phyloP scores from a whole-genome alignment of 2,329 filamentous ascomycete genomes.

The Penicillium sp. region DNA sequence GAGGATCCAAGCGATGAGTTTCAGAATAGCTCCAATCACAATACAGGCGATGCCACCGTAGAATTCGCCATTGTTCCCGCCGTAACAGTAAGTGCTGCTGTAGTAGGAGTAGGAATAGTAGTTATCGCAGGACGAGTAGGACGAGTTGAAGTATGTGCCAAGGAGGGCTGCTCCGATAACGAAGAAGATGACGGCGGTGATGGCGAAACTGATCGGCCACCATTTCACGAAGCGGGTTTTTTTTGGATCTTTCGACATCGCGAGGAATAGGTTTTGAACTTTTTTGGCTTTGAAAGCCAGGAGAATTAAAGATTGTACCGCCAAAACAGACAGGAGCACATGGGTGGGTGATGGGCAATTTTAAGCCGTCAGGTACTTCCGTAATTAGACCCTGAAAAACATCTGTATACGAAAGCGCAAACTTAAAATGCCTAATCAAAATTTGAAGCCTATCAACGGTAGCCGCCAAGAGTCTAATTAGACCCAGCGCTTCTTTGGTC shows the following conservation, averaged over 20 bases:
- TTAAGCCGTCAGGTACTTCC: constrained; percentile 30
- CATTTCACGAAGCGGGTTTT: constrained; percentile 11
- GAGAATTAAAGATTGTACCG: background rate
- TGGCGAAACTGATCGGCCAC: constrained; percentile 21
- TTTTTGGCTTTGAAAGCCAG: background rate
- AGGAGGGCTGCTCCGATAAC: constrained; percentile 19
- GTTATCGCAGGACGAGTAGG: constrained; percentile 5
- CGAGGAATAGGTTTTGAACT: background rate
- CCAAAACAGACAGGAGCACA: background rate
- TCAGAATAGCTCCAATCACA: constrained; percentile 15
- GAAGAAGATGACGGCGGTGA: constrained; percentile 17
- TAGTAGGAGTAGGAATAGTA: constrained; percentile 10
- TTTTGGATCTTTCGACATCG: background rate
- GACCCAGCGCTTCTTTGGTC: constrained; percentile 22
- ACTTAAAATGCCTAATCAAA: background rate
- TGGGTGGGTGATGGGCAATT: background rate
- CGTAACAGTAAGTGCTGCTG: constrained; percentile 3
- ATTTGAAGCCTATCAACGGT: background rate
- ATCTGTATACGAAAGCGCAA: constrained; percentile 48
- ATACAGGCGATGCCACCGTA: constrained; percentile 15
- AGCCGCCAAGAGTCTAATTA: background rate
- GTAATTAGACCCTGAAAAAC: constrained; percentile 35
- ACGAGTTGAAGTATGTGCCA: constrained; percentile 12
- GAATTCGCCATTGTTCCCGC: constrained; percentile 8
- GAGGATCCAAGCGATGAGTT: constrained; percentile 19